These are phyloP conservation scores for Alternaria burnsii DNA, from an alignment of 2,329 filamentous ascomycete species.

Conservation along the genomic window DNA sequence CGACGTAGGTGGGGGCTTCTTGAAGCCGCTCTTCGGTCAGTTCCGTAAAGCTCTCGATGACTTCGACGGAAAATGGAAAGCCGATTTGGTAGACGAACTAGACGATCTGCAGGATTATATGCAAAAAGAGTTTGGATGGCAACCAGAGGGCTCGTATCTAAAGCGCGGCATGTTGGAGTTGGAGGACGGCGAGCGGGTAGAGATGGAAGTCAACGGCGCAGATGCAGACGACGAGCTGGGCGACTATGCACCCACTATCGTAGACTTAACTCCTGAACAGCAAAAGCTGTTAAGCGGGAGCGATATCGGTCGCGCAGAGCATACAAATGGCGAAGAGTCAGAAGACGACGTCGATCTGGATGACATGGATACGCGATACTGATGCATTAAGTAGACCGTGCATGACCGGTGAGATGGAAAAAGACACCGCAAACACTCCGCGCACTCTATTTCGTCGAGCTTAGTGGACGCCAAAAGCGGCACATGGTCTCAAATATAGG, in stretches of 20 bases:
- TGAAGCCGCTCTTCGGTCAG: conserved; percentile 61
- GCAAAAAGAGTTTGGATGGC: conserved; percentile 65
- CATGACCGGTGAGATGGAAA: conserved; percentile 32
- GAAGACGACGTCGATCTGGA: conserved; percentile 51
- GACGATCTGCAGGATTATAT: conserved; percentile 65
- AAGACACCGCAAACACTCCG: conserved; percentile 4
- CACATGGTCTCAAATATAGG: conserved; percentile 14
- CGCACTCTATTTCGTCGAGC: background rate
- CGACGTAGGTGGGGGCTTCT: conserved; percentile 61
- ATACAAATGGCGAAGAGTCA: conserved; percentile 40
- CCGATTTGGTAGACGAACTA: conserved; percentile 62
- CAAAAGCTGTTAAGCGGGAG: conserved; percentile 47
- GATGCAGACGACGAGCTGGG: conserved; percentile 71
- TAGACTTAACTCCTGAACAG: conserved; percentile 61
- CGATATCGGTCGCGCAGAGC: conserved; percentile 29
- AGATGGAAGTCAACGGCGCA: conserved; percentile 63
- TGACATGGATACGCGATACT: conserved; percentile 52
- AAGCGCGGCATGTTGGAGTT: conserved; percentile 66
- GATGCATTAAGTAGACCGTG: conserved; percentile 27
- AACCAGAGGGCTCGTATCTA: conserved; percentile 63
- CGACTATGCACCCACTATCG: conserved; percentile 69
- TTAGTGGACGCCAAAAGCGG: conserved; percentile 5
- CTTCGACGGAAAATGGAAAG: conserved; percentile 51
- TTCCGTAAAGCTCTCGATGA: conserved; percentile 64
- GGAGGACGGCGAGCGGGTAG: conserved; percentile 70